Evolutionary conservation across 2,329 filamentous ascomycete genomes (phyloP).

Genomic region (Dendrostoma leiphaemia): DNA sequence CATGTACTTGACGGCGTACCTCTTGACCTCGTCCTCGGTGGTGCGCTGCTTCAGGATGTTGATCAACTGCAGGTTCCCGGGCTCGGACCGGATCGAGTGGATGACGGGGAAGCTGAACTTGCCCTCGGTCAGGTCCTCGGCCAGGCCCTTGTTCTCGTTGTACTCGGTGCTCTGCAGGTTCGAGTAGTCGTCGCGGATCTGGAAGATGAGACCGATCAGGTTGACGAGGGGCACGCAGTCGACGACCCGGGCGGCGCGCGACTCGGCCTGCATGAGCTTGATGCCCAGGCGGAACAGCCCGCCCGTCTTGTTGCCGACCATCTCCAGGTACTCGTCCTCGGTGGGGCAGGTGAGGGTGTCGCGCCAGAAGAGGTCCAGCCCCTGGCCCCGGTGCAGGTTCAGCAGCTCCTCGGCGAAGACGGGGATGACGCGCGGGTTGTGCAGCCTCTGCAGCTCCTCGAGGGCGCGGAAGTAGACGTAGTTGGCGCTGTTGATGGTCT

Average conservation of each 20-base stretch:
- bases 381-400: conserved; percentile 82
- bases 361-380: conserved; percentile 89
- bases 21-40: conserved; percentile 81
- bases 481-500: conserved; percentile 89
- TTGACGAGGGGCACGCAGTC: conserved; percentile 85
- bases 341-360: conserved; percentile 80
- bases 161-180: conserved; percentile 78
- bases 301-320: conserved; percentile 90
- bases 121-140: conserved; percentile 92
- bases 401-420: conserved; percentile 81
- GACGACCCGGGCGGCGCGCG: conserved; percentile 34
- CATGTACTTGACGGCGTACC: conserved; percentile 90
- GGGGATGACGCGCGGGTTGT: conserved; percentile 61
- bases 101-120: conserved; percentile 98
- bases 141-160: conserved; percentile 85
- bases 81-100: conserved; percentile 81
- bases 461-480: conserved; percentile 84
- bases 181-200: conserved; percentile 91
- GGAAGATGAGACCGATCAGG: conserved; percentile 80
- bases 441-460: conserved; percentile 69
- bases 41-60: conserved; percentile 94
- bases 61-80: conserved; percentile 73
- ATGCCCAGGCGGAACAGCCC: conserved; percentile 82
- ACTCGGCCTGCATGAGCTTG: conserved; percentile 84
- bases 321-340: conserved; percentile 89